Evolutionary conservation across 2,329 filamentous ascomycete genomes (phyloP).

Genomic region (Aureobasidium sp.): DNA sequence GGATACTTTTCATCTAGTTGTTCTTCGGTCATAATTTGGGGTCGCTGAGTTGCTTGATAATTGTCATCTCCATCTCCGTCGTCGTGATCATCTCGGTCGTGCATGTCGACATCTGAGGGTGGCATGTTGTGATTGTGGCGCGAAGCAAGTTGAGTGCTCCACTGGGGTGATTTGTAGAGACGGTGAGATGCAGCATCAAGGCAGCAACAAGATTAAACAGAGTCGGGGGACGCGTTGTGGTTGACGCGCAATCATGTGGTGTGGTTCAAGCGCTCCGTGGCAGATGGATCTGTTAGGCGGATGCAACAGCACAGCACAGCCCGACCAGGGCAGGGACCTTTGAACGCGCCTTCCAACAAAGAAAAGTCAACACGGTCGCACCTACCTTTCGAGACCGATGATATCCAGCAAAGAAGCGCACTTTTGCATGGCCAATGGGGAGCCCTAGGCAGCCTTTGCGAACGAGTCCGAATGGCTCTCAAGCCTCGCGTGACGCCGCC

Average conservation of each 20-base stretch:
- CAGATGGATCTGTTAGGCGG: background rate
- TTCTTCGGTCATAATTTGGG: conserved; percentile 32
- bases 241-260: background rate
- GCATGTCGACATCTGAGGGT: conserved; percentile 27
- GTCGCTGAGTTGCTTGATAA: conserved; percentile 27
- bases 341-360: background rate
- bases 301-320: background rate
- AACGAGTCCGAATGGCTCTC: conserved; percentile 12
- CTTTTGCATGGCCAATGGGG: conserved; percentile 6
- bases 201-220: background rate
- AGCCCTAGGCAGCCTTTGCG: conserved; percentile 9
- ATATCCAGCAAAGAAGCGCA: background rate
- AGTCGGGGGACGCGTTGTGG: background rate
- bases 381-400: background rate
- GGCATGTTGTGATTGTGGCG: conserved; percentile 21
- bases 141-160: conserved; percentile 9
- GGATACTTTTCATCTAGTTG: conserved; percentile 57
- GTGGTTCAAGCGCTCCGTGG: background rate
- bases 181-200: background rate
- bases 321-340: background rate
- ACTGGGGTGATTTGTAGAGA: background rate
- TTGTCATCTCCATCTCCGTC: conserved; percentile 37
- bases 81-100: conserved; percentile 37
- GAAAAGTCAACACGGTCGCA: background rate
- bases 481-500: conserved; percentile 29